These are phyloP conservation scores for Tylopilus plumbeoviolaceoides DNA, from an alignment of 768 basidiomycete genomes.

Conservation along the genomic window DNA sequence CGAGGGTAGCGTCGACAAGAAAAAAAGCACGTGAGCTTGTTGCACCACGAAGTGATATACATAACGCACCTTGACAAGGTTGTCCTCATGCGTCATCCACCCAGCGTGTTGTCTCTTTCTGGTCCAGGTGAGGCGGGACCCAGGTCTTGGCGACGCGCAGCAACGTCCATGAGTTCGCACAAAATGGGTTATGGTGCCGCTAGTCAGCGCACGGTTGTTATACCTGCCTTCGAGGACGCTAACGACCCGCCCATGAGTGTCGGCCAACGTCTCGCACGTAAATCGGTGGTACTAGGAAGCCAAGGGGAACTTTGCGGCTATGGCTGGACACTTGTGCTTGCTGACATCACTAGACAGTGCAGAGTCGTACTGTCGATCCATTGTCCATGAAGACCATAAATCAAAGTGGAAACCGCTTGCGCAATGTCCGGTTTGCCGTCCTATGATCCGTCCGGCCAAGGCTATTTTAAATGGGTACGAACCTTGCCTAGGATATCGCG, in stretches of 20 bases:
- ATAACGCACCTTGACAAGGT: slow-evolving; percentile 49
- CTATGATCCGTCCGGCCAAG: slow-evolving; percentile 34
- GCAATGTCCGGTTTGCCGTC: slow-evolving; percentile 77
- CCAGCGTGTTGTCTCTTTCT: slow-evolving; percentile 1
- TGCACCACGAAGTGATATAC: no score
- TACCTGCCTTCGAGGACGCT: slow-evolving; percentile 96
- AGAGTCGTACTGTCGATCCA: no score
- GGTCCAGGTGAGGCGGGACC: no score
- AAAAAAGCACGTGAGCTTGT: not conserved
- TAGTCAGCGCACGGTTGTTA: slow-evolving; percentile 81
- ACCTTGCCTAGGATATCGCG: slow-evolving; percentile 95
- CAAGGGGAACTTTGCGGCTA: no score
- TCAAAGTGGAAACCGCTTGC: no score
- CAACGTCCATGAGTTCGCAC: slow-evolving; percentile 48
- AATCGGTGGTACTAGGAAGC: no score
- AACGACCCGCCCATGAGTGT: no score
- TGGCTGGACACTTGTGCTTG: no score
- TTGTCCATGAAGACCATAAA: no score
- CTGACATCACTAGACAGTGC: no score
- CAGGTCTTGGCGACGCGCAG: no score
- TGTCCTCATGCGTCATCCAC: slow-evolving; percentile 52
- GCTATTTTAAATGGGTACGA: not conserved
- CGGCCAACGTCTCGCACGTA: no score
- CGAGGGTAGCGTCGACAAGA: slow-evolving; percentile 42
- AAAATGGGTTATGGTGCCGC: slow-evolving; percentile 83